Conservation (phyloP, 108 stramenopile species). For the Licmophora abbreviata region DNA sequence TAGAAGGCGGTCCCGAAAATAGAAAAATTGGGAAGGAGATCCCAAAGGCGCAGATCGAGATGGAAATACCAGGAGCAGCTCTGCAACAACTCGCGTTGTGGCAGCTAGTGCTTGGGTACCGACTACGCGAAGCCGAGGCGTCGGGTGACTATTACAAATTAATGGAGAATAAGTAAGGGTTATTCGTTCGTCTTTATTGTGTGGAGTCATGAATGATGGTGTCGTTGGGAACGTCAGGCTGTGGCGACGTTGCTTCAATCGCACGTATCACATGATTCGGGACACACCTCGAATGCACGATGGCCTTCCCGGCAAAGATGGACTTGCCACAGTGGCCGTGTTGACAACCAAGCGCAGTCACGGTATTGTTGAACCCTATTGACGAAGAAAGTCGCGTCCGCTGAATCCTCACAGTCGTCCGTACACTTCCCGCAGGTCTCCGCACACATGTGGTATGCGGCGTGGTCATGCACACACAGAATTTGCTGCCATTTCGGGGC, state of each 20-base stretch:
- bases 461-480: neutral
- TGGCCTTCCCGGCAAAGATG: neutral
- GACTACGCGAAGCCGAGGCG: constrained; percentile 82
- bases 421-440: neutral
- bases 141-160: constrained; percentile 76
- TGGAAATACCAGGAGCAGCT: constrained; percentile 80
- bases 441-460: neutral
- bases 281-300: neutral
- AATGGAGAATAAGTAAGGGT: constrained; percentile 59
- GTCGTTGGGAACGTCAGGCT: too few species aligned
- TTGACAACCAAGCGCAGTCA: neutral
- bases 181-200: too few species aligned
- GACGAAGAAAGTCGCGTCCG: neutral
- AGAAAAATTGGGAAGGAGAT: constrained; percentile 7
- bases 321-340: neutral
- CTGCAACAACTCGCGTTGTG: constrained; percentile 82
- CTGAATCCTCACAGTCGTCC: constrained; percentile 1
- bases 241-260: too few species aligned
- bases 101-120: constrained; percentile 87
- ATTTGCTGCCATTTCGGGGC: neutral
- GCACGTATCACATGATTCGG: neutral
- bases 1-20: constrained; percentile 59
- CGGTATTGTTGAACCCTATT: neutral
- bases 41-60: constrained; percentile 45
- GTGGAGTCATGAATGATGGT: too few species aligned